These are phyloP conservation scores for Entomortierella parvispora DNA, from an alignment of 192 early-diverging fungal genomes.

Conservation along the genomic window DNA sequence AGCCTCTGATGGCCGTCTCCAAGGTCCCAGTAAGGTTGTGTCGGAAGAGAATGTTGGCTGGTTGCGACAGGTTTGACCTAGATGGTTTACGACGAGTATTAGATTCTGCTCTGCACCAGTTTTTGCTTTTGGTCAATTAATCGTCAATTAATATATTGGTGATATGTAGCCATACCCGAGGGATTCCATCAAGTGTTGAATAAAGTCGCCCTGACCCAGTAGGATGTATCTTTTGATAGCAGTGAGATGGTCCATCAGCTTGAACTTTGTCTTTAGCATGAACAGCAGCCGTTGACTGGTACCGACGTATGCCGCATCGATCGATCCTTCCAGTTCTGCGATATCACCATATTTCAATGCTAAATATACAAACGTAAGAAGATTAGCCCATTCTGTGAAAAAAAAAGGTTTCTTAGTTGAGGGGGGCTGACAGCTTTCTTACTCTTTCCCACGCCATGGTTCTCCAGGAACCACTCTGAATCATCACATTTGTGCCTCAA, in stretches of 20 bases:
- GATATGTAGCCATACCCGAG: constrained; percentile 85
- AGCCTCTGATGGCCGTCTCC: constrained; percentile 85
- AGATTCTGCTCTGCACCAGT: no score
- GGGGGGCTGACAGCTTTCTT: not conserved
- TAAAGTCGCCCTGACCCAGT: constrained; percentile 95
- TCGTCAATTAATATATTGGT: no score
- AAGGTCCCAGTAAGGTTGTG: constrained; percentile 91
- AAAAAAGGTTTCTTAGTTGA: not conserved
- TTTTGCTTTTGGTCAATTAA: no score
- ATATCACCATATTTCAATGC: constrained; percentile 75
- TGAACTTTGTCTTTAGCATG: constrained; percentile 81
- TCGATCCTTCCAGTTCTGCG: constrained; percentile 74
- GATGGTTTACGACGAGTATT: not conserved
- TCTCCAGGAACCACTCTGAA: constrained; percentile 60
- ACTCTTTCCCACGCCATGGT: constrained; percentile 52
- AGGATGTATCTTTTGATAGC: constrained; percentile 92
- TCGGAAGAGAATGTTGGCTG: constrained; percentile 78
- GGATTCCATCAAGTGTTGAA: constrained; percentile 86
- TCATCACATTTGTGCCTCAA: constrained; percentile 67
- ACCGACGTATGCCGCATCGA: constrained; percentile 74
- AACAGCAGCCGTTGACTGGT: constrained; percentile 84
- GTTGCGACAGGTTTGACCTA: constrained; percentile 68
- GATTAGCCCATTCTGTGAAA: not conserved
- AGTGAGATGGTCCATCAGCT: constrained; percentile 84
- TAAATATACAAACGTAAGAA: not conserved